These are phyloP conservation scores for Pyricularia pennisetigena DNA, from an alignment of 2,329 filamentous ascomycete genomes.

Conservation along the genomic window DNA sequence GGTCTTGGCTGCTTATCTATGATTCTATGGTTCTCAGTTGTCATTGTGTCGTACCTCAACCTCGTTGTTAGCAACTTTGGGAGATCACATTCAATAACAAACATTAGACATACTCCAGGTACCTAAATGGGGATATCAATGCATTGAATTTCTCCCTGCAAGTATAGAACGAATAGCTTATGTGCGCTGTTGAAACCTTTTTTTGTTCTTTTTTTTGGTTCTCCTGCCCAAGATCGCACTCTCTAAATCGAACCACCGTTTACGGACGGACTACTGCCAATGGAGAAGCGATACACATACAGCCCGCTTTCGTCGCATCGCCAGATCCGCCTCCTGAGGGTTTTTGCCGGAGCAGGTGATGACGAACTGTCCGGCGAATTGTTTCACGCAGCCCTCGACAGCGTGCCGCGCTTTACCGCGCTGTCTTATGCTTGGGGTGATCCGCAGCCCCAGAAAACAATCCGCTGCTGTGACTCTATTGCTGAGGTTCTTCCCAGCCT, in stretches of 20 bases:
- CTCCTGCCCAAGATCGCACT: too few relatives aligned
- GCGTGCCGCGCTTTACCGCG: background rate
- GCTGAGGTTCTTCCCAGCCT: background rate
- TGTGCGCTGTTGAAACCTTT: too few relatives aligned
- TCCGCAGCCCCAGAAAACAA: background rate
- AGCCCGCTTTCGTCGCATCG: background rate
- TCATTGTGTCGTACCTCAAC: too few relatives aligned
- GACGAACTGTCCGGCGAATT: background rate
- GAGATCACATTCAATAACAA: too few relatives aligned
- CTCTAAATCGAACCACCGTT: background rate
- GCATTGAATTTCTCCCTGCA: too few relatives aligned
- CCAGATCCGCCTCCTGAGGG: background rate
- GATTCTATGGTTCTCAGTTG: too few relatives aligned
- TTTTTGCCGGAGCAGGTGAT: background rate
- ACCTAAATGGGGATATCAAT: too few relatives aligned
- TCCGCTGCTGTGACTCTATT: background rate
- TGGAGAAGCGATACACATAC: background rate
- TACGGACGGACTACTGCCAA: background rate
- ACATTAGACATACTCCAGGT: too few relatives aligned
- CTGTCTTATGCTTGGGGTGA: background rate
- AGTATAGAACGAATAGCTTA: too few relatives aligned
- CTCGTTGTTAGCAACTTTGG: too few relatives aligned
- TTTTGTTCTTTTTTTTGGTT: too few relatives aligned
- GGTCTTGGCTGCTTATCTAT: too few relatives aligned
- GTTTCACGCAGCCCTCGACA: background rate